Base-by-base conservation (phyloP, 2,329 filamentous ascomycete species). In the Juglanconis oblonga region DNA sequence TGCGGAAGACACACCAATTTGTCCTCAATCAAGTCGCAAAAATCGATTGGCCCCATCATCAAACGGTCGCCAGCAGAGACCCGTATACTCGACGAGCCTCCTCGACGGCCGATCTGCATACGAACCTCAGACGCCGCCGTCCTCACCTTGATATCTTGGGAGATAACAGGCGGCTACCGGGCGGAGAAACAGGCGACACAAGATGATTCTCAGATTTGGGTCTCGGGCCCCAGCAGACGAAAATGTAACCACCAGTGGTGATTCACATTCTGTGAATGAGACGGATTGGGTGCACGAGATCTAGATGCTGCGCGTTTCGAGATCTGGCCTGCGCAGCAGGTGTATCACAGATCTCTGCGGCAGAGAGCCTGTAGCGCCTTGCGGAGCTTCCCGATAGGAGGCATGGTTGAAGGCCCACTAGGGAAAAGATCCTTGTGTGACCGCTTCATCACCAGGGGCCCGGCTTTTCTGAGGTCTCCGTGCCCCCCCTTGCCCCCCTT, bases 131-230 rank as follows among this genome's bases (percentile, higher is more conserved):
- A 45, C 44, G 59, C 59, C 35, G 42, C 36, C 40, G 52, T 48
- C 36, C 13, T 52, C 35, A 10, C 31, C 29, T 49, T 33, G 35
- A 45, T 49, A 13, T 54, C 5, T 32, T 5, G n/a, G n/a, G 48
- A 53, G 40, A 35, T 36, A 49, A 33, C 13, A 40, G 56, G 52
- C 49, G 56, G 60, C 42, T 38, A 7, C 36, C 44, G 57, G 36
- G 49, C 54, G 60, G 52, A 62, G 40, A 52, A 24, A 44, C 49
- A 57, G 38, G 59, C 36, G 36, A 57, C 40, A 57, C 58, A 45
- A 57, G 56, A 61, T 24, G 42, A 33, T 50, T 14, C 44, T 57
- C 48, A 57, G 54, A 54, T 61, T 50, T 38, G 54, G 47, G 59
- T 61, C 58, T 62, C 57, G 60, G 60, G 52, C 52, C 40, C 9